Conservation (phyloP, 768 basidiomycete species). For the Cubamyces lactineus region DNA sequence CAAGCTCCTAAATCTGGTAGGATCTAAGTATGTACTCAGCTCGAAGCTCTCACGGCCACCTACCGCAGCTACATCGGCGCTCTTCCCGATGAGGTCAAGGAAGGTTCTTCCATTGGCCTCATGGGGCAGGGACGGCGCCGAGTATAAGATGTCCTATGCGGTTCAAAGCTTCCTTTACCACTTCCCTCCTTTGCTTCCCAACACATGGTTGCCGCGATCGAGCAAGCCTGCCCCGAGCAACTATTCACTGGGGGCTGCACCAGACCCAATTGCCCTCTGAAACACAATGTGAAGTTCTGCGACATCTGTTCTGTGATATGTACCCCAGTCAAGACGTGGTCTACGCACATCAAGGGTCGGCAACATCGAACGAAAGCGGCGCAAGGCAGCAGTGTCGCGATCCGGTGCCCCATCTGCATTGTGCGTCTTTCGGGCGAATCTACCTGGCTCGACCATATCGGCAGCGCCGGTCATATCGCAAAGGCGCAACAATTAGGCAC, state of each 20-base stretch:
- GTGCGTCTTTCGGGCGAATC: neutral
- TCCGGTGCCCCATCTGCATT: constrained; percentile 21
- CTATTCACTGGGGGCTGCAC: constrained; percentile 25
- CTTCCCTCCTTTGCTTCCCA: neutral
- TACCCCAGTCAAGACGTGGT: neutral
- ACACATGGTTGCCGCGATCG: neutral
- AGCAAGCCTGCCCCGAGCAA: constrained; percentile 14
- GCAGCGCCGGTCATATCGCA: neutral
- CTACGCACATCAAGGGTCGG: constrained; percentile 15
- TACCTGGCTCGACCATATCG: neutral
- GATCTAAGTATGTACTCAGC: neutral
- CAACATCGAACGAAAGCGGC: constrained; percentile 13
- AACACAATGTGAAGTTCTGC: constrained; percentile 31
- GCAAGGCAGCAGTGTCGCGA: neutral
- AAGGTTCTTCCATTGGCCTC: neutral
- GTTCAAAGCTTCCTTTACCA: neutral
- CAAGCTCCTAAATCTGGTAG: too few species aligned
- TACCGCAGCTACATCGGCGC: neutral
- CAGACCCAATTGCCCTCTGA: constrained; percentile 15
- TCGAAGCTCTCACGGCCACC: neutral
- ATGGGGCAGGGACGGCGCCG: neutral
- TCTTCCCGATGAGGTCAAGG: neutral
- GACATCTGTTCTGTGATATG: constrained; percentile 27
- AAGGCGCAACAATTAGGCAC: neutral
- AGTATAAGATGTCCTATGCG: neutral